Evolutionary conservation across 2,329 filamentous ascomycete genomes (phyloP), one percentile per base, ranked within the genome.

Genomic region (Herpotrichia juniperi): DNA sequence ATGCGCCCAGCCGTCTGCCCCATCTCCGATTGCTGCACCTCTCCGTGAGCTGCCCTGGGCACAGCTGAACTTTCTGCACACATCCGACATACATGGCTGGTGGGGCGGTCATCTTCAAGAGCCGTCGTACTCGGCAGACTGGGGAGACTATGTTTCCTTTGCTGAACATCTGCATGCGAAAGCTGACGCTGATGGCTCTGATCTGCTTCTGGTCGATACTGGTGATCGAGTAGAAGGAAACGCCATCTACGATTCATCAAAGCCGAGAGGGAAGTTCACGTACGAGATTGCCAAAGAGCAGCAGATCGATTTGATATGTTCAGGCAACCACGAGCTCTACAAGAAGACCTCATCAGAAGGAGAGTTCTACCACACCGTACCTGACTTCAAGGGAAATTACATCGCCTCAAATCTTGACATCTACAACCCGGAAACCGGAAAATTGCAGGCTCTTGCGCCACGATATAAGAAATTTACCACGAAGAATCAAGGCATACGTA

Each of bases 131-230:
- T 93, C 91, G 6, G 93, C 91, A 42, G 94, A 99, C 74, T 97
- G 94, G 92, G 94, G 94, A 52, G 94, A 99, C 76, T 99, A 97
- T 74, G 83, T 97, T 64, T 97, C 93, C 6, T 97, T 99, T 69
- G 86, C 92, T 28, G 81, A 88, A 30, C 91, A 93, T 69, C 85
- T 99, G 81, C 88, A 85, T 50, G 82, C 86, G 60, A 87, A 85
- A 67, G 91, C 92, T 49, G 90, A 97, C 67, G 83, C 86, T 1
- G 81, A 87, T 47, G 92, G 91, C 39, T 85, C 84, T 24, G 94
- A 99, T 71, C 79, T 99, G 14, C 78, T 99, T n/a, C 79, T 99
- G n/a, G 80, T 99, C 57, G 94, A 99, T 71, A 97, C 93, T 0
- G 94, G 94, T 54, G 94, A 97, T 68, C 85, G 93, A 6, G 85